phyloP scores from a whole-genome alignment of 352 stramenopile genomes.

The Phytopythium boreale region DNA sequence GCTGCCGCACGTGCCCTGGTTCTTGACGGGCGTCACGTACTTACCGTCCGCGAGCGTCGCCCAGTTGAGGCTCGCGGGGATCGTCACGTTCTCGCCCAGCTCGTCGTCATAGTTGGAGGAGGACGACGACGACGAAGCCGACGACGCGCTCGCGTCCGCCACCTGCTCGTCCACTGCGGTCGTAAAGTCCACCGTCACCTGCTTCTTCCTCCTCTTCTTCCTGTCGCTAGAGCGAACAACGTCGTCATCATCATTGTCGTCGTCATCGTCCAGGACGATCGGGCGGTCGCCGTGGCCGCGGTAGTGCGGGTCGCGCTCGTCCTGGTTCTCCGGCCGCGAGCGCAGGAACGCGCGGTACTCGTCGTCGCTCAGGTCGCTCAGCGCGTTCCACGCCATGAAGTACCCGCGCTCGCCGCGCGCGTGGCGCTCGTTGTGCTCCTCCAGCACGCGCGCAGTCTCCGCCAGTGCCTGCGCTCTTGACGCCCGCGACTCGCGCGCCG shows the following conservation, averaged over 20 bases:
- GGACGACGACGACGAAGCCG: constrained; percentile 20
- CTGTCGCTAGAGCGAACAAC: background rate
- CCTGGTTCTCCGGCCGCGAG: constrained; percentile 33
- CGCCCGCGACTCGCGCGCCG: constrained; percentile 37
- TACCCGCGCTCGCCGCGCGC: constrained; percentile 31
- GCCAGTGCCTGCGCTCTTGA: constrained; percentile 40
- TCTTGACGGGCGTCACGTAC: constrained; percentile 90
- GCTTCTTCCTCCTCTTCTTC: constrained; percentile 18
- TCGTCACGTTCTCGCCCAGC: constrained; percentile 16
- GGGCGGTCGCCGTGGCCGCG: constrained; percentile 7
- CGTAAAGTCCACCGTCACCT: background rate
- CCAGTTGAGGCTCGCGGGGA: constrained; percentile 66
- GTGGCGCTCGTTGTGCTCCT: constrained; percentile 22
- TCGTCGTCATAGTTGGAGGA: constrained; percentile 18
- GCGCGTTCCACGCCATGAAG: constrained; percentile 59
- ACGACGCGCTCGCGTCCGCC: constrained; percentile 6
- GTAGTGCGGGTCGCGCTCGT: constrained; percentile 11
- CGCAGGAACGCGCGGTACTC: constrained; percentile 63
- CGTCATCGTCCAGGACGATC: background rate
- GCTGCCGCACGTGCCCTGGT: constrained; percentile 91
- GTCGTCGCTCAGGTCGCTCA: constrained; percentile 63
- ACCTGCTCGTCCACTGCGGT: constrained; percentile 5
- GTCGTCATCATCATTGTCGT: background rate
- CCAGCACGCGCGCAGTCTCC: constrained; percentile 36
- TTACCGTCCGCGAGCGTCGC: constrained; percentile 63